Percentiles rank a stretch among this genome's conserved stretches.
These are phyloP conservation scores for Colletotrichum phormii DNA, from an alignment of 2,329 filamentous ascomycete genomes.

Conservation along the genomic window DNA sequence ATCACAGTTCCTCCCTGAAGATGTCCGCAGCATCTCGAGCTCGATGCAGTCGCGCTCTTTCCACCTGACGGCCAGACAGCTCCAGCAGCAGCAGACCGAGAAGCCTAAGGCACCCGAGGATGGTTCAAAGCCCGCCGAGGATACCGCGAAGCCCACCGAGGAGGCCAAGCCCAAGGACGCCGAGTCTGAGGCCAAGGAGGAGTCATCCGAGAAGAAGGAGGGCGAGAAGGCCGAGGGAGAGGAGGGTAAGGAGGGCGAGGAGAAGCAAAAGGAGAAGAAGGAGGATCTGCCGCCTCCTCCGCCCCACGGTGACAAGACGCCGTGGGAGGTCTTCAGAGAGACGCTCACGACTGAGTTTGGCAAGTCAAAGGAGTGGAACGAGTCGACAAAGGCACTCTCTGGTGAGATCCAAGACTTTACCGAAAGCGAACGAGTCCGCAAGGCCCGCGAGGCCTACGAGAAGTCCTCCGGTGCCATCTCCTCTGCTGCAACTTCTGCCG, in stretches of 20 bases:
- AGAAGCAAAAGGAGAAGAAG: conserved; percentile 70
- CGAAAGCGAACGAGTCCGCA: conserved; percentile 91
- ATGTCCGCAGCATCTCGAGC: conserved; percentile 52
- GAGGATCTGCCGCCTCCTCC: conserved; percentile 85
- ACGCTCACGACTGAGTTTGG: conserved; percentile 96
- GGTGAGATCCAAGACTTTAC: conserved; percentile 90
- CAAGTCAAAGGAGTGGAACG: conserved; percentile 98
- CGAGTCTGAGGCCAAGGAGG: conserved; percentile 43
- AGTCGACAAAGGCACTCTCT: conserved; percentile 94
- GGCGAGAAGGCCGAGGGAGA: conserved; percentile 57
- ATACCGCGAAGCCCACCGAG: conserved; percentile 52
- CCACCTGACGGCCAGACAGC: conserved; percentile 46
- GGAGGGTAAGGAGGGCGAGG: conserved; percentile 56
- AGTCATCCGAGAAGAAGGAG: conserved; percentile 46
- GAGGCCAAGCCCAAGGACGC: conserved; percentile 51
- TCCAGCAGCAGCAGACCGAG: conserved; percentile 45
- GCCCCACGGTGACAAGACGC: conserved; percentile 98
- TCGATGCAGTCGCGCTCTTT: conserved; percentile 51
- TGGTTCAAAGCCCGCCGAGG: conserved; percentile 52
- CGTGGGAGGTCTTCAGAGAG: conserved; percentile 98
- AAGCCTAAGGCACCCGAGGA: conserved; percentile 40
- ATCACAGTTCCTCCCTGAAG: conserved; percentile 58
- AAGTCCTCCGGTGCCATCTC: conserved; percentile 87
- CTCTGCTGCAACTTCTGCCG: conserved; percentile 79
- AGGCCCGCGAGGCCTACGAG: conserved; percentile 87